phyloP scores from a whole-genome alignment of 2,329 filamentous ascomycete species.

The Talaromyces rugulosus region DNA sequence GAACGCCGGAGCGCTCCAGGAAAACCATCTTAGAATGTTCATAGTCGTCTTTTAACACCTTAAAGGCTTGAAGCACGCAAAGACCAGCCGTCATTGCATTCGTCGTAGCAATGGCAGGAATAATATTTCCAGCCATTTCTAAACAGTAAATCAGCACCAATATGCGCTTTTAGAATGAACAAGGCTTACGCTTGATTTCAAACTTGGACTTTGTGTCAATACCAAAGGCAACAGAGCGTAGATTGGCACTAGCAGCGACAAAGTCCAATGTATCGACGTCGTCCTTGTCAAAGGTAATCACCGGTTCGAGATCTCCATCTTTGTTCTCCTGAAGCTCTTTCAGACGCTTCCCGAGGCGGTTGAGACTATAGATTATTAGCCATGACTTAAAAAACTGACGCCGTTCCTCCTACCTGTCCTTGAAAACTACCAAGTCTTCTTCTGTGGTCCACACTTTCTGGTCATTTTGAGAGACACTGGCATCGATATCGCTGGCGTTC shows the following conservation, averaged over 20 bases:
- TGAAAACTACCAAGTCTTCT: constrained; percentile 83
- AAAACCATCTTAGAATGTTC: constrained; percentile 66
- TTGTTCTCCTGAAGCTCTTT: constrained; percentile 57
- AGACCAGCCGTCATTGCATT: constrained; percentile 94
- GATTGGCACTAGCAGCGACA: constrained; percentile 83
- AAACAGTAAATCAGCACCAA: constrained; percentile 14
- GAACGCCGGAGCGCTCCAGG: constrained; percentile 62
- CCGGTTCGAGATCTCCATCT: constrained; percentile 43
- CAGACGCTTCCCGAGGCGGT: constrained; percentile 70
- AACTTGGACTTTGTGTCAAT: constrained; percentile 89
- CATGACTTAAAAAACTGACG: background rate
- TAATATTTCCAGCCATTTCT: constrained; percentile 99
- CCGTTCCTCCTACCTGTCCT: constrained; percentile 54
- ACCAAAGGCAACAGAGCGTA: constrained; percentile 82
- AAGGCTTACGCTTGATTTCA: constrained; percentile 70
- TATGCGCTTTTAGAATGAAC: background rate
- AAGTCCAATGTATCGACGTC: constrained; percentile 94
- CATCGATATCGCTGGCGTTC: constrained; percentile 49
- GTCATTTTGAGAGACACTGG: constrained; percentile 58
- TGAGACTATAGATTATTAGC: constrained; percentile 50
- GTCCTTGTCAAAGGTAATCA: constrained; percentile 92
- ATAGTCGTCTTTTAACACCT: constrained; percentile 72
- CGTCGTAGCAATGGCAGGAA: constrained; percentile 94
- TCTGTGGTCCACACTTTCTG: constrained; percentile 76
- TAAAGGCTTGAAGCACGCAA: constrained; percentile 89